These are phyloP conservation scores for Scenedesmus sp. DNA, from an alignment of 163 green algal genomes.

Conservation along the genomic window DNA sequence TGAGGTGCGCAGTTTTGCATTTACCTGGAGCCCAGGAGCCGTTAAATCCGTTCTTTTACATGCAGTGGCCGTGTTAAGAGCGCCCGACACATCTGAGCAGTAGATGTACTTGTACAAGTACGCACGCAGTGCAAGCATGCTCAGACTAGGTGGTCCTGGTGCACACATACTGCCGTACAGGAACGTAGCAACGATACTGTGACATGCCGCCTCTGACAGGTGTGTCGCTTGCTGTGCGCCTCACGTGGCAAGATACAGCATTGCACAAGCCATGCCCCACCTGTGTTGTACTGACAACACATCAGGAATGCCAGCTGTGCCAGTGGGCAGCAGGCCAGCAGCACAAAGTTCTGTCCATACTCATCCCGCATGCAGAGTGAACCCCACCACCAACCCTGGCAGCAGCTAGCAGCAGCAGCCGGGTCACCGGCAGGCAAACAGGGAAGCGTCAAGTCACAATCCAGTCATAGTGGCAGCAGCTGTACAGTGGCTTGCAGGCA, in stretches of 20 bases:
- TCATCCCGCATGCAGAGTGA: slow-evolving; percentile 3
- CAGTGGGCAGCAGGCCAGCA: slow-evolving; percentile 26
- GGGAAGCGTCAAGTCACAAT: background rate
- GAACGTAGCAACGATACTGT: too few relatives aligned
- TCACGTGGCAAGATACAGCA: background rate
- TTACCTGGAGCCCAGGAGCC: too few relatives aligned
- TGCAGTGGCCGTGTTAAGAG: too few relatives aligned
- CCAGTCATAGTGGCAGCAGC: background rate
- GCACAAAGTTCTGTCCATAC: slow-evolving; percentile 30
- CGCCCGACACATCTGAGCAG: too few relatives aligned
- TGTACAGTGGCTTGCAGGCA: background rate
- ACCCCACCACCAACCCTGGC: slow-evolving; percentile 4
- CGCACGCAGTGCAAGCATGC: too few relatives aligned
- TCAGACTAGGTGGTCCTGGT: too few relatives aligned
- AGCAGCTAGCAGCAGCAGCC: slow-evolving; percentile 34
- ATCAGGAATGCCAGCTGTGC: slow-evolving; percentile 41
- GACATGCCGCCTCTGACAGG: too few relatives aligned
- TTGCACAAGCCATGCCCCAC: background rate
- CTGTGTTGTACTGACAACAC: slow-evolving; percentile 27
- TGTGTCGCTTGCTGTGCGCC: too few relatives aligned
- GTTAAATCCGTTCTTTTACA: too few relatives aligned
- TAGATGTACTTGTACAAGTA: too few relatives aligned
- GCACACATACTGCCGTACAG: too few relatives aligned
- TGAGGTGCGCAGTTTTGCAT: too few relatives aligned
- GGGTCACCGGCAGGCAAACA: background rate